Evolutionary conservation across 352 stramenopile species (phyloP), one percentile per base, ranked within the genome.

Genomic region (Pythium aquatile): DNA sequence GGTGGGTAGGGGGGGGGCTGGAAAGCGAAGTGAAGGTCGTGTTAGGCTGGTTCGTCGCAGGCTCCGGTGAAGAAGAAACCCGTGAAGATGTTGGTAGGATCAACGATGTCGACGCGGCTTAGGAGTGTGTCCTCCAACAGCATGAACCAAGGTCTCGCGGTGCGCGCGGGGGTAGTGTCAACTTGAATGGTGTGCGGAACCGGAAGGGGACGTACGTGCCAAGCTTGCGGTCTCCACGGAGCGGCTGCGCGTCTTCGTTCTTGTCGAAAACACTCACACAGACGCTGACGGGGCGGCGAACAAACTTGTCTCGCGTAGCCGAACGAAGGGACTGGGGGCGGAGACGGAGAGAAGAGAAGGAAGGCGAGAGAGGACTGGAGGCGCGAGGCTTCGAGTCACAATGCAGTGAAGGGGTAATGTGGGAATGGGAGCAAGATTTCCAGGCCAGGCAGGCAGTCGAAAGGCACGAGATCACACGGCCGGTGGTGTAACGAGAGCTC

Each of bases 11-110:
- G 51, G 35, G 20, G 33, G 37, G 24, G 16, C 16, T 52, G 30
- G 33, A 13, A 33, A 26, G 11, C 5, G 9, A 33, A 46, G 16
- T 0, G 52, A 47, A 68, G 57, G 51, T 17, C 61, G 57, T 92
- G 81, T 93, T 94, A 94, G 42, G 86, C 86, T 67, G 86, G 86
- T 73, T 93, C 85, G 82, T 94, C 86, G 73, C 86, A 94, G 80
- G 86, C 86, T 82, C 86, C 84, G 79, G 90, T 90, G 83, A 93
- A 92, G 67, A 94, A 94, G 74, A 94, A 93, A 73, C 86, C 86
- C 72, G 86, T 94, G 81, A 93, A 94, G 72, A 94, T 93, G 69
- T 75, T 83, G 66, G 83, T 90, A 58, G 78, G 78, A 79, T 94
- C 86, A 87, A 94, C 86, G 82, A 93, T 91, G 79, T 93, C 83